Conservation (phyloP, 2,329 filamentous ascomycete species). For the Scytalidium sp. region DNA sequence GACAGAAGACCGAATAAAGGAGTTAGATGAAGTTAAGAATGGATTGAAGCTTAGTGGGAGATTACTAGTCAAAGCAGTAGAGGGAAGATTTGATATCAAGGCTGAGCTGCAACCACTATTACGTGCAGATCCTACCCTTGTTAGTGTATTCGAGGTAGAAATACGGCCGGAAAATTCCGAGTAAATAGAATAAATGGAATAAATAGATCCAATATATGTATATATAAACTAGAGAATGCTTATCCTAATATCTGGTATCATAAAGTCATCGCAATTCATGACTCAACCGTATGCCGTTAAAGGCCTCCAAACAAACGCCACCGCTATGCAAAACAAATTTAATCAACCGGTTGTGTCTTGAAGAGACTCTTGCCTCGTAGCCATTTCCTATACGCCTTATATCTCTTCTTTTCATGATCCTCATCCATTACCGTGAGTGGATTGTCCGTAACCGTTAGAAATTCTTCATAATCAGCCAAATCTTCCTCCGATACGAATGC, state of each 20-base stretch:
- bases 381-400: slow-evolving; percentile 97
- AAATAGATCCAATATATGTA: too few species aligned
- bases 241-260: too few species aligned
- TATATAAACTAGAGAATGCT: too few species aligned
- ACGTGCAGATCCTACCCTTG: neutral
- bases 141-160: neutral
- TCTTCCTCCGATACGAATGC: slow-evolving; percentile 44
- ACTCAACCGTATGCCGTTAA: too few species aligned
- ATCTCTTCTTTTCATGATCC: slow-evolving; percentile 87
- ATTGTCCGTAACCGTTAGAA: slow-evolving; percentile 74
- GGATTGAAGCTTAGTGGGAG: slow-evolving; percentile 17
- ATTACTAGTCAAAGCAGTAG: slow-evolving; percentile 20
- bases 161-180: too few species aligned
- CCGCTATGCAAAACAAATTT: neutral
- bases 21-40: slow-evolving; percentile 11
- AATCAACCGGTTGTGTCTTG: slow-evolving; percentile 73
- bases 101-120: neutral
- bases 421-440: slow-evolving; percentile 85
- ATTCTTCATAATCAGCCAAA: slow-evolving; percentile 69
- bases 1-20: slow-evolving; percentile 5
- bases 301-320: too few species aligned
- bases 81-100: slow-evolving; percentile 1
- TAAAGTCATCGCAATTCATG: too few species aligned
- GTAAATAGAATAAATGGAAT: too few species aligned
- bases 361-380: slow-evolving; percentile 91